Base-by-base conservation (phyloP, 768 basidiomycete genomes). In the Sporobolomyces roseus region DNA sequence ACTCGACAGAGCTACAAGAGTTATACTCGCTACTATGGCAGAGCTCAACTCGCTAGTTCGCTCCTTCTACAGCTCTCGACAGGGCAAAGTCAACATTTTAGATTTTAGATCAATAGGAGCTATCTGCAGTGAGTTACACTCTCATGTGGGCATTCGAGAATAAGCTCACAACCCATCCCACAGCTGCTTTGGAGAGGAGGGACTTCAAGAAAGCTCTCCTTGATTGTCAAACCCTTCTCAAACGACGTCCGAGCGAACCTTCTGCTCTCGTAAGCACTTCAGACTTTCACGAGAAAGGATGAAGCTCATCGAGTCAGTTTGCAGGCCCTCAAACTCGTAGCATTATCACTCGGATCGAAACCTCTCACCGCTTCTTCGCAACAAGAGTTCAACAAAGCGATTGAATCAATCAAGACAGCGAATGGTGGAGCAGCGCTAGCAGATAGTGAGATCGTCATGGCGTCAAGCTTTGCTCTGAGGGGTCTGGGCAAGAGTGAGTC, bases 251-350 rank as follows among this genome's bases (percentile, higher is more conserved):
- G 8, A 35, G 52, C 5, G 48, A 66, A 38, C 38, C 61, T 17
- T 43, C 65, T 1, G 58, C 46, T 3, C 61, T 66, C 46, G 72
- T 73, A 32, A 33, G 68, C 30, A 0, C n/a, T 35, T 38, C 43
- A 10, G 35, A 51, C 27, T 6, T 25, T 45, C 13, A 23, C 21
- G 23, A 16, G 25, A 14, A 21, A 12, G 1, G 6, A 2, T 23
- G 4, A 8, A 10, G 12, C 4, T 19, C 27, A n/a, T 23, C 38
- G 38, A 41, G 17, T 10, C 2, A 10, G 17, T 13, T 10, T 29
- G n/a, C 65, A 73, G 72, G 55, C 59, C 1, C 53, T 73, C 7
- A 73, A 73, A 63, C 43, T 50, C 3, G 43, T 70, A 13, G 65
- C 68, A 1, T 35, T 73, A 6, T 67, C 43, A 4, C 25, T 68